Evolutionary conservation across 371 early-diverging fungal species (phyloP).

Genomic region (Mortierella sp.): DNA sequence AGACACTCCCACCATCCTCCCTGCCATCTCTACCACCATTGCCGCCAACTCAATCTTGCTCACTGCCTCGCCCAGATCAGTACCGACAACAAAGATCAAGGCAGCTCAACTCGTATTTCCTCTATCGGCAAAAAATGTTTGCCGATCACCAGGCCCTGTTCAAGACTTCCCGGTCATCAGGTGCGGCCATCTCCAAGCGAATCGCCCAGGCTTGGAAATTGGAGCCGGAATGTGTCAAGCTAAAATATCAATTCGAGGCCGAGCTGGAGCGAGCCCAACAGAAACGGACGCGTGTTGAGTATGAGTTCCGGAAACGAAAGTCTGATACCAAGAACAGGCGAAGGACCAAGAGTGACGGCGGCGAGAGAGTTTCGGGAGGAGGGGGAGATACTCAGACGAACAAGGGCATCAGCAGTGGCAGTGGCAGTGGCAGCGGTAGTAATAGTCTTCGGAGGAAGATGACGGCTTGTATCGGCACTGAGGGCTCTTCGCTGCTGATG

Average conservation of each 20-base stretch:
- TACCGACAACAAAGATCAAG: neutral
- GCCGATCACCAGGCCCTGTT: neutral
- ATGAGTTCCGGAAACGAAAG: neutral
- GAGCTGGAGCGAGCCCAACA: slow-evolving; percentile 8
- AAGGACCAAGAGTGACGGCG: neutral
- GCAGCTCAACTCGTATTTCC: neutral
- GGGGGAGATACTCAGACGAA: neutral
- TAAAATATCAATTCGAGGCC: neutral
- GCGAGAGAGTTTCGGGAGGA: neutral
- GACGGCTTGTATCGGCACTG: no score
- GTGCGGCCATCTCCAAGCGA: neutral
- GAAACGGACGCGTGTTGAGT: neutral
- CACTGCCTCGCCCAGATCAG: neutral
- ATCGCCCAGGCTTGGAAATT: neutral
- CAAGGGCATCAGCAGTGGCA: no score
- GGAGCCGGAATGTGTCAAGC: neutral
- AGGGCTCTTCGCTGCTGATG: neutral
- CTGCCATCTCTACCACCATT: neutral
- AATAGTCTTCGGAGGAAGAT: neutral
- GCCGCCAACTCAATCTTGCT: neutral
- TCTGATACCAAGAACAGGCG: neutral
- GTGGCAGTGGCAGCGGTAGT: no score
- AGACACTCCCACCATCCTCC: neutral
- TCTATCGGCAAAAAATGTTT: neutral
- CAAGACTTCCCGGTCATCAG: neutral